Evolutionary conservation across 139 green algal species (phyloP), one percentile per base, ranked within the genome.

Genomic region (Zygnema circumcarinatum): DNA sequence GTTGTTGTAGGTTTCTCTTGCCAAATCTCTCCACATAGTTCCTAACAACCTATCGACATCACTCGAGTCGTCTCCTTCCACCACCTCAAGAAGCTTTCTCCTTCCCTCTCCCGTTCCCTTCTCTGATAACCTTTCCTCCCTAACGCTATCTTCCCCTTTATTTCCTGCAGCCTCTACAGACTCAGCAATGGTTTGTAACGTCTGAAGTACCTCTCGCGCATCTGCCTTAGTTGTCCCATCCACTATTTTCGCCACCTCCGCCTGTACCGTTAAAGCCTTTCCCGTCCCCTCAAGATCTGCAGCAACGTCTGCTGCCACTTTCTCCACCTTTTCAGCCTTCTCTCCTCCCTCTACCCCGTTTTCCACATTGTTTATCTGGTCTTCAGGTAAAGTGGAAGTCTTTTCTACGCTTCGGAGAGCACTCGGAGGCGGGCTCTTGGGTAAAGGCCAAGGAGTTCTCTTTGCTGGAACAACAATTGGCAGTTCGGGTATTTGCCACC

Each of bases 371-470:
- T 29, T 29, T 29, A 29, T 72, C 54, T 72, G 54, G 25, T 25
- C 54, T 25, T 72, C 54, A n/a, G n/a, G n/a, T n/a, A n/a, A n/a
- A n/a, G n/a, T n/a, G n/a, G n/a, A n/a, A n/a, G n/a, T n/a, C n/a
- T n/a, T n/a, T n/a, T n/a, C n/a, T n/a, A n/a, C n/a, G n/a, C n/a
- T n/a, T n/a, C n/a, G n/a, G n/a, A n/a, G n/a, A n/a, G n/a, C n/a
- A n/a, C n/a, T n/a, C n/a, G n/a, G n/a, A n/a, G n/a, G n/a, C n/a
- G n/a, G n/a, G n/a, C n/a, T n/a, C n/a, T n/a, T n/a, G 0, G 76
- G 76, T 33, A 80, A 38, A 29, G 80, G 80, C 80, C 80, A 86
- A 40, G 80, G 80, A 40, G 80, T 86, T 40, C 25, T 52, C 54
- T 86, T 86, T 25, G 80, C 80, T 1, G 7, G 35, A 38, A 83